Evolutionary conservation across 495 filamentous ascomycete genomes (phyloP), one percentile per base, ranked within the genome.

Genomic region (Tuber borchii): DNA sequence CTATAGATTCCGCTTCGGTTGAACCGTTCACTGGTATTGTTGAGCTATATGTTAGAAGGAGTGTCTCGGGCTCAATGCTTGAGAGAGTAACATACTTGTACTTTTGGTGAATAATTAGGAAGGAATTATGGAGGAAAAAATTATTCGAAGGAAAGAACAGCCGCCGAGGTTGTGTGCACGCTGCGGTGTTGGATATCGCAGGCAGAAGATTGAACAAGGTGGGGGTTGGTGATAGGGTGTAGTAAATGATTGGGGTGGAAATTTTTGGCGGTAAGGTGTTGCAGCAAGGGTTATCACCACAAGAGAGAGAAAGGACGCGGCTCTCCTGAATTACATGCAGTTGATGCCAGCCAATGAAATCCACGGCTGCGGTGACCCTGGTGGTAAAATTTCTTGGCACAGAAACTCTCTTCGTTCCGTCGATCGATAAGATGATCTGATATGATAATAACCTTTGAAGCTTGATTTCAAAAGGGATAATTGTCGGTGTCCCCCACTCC

Each of bases 1-100:
- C 80, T 75, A 79, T 79, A 46, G 79, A 72, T n/a, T 76, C 78
- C 39, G 68, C 87, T 65, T 89, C 88, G 20, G 73, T 56, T 51
- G 84, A 61, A 39, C 78, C 76, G 77, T 81, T 83, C 84, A 86
- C 85, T 85, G 73, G 19, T 71, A 45, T 44, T 48, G 42, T 31
- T 39, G 20, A 71, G 19, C 10, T 2, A 31, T 44, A 61, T 31
- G 17, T 77, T 71, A 76, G 75, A 40, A 69, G 17, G 68, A 39
- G 44, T 16, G 7, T 8, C 31, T 61, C 26, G 26, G 26, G 34
- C 56, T 19, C 26, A 65, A 34, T 65, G 26, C 26, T 61, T 14
- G 56, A 34, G 26, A 26, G 56, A 16, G 56, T 26, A 65, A 16
- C 56, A 6, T 17, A 65, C 56, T 65, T 65, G 26, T 65, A 8